Evolutionary conservation across 2,329 filamentous ascomycete genomes (phyloP), one percentile per base, ranked within the genome.

Genomic region (Epichloe festucae): DNA sequence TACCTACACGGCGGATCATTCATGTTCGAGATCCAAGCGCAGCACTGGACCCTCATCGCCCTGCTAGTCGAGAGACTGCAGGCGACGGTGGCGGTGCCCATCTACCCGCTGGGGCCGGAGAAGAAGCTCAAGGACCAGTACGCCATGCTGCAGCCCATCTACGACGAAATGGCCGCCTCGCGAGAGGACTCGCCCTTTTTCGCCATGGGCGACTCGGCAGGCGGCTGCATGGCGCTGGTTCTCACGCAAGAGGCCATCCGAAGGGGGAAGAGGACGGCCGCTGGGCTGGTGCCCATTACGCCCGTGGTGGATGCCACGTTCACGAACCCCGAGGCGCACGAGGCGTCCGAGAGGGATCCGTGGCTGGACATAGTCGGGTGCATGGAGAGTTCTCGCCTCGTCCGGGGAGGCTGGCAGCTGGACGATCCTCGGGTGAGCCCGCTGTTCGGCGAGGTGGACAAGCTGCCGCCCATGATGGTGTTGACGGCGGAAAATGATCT

Each of bases 61-160:
- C 49, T 54, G 43, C 55, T 65, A 35, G 62, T 63, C 1, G 55
- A 62, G 51, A 59, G 61, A 2, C 54, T 66, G 35, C 59, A 64
- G 55, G 64, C 64, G 44, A 56, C 61, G 12, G 54, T 65, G 41
- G 64, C 62, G 2, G 60, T 67, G 35, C 62, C 64, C 17, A 57
- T 67, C 40, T 65, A 65, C 43, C 65, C 65, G 7, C 56, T 67
- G 31, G 63, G 59, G 0, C 64, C 64, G 4, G 64, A 67, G 49
- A 59, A 59, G 42, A 57, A 56, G 19, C 55, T 66, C n/a, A 52
- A 59, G 53, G 60, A 60, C 38, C 64, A 65, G 56, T 67, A 64
- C 40, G 63, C 63, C 43, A 56, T 58, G 35, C 56, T 66, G 4
- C 60, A 64, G 55, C 62, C 62, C 14, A 55, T 65, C 27, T 57